Conservation (phyloP, 352 stramenopile species). For the Phytophthora boehmeriae region DNA sequence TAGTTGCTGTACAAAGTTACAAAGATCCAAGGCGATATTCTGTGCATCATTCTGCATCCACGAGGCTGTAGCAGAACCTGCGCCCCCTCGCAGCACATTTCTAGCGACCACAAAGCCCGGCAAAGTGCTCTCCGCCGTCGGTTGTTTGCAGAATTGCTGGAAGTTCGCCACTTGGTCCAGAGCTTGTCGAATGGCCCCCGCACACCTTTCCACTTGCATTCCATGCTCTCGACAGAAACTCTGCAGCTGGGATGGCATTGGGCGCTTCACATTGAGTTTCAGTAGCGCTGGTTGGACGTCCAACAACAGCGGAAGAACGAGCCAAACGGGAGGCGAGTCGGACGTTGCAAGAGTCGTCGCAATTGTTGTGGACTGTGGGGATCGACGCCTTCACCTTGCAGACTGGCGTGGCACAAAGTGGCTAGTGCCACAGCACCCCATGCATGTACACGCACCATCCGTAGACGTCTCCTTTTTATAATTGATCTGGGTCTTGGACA, state of each 20-base stretch:
- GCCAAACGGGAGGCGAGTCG: constrained; percentile 16
- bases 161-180: constrained; percentile 40
- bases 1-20: constrained; percentile 25
- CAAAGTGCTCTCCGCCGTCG: not conserved
- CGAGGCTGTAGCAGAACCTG: not conserved
- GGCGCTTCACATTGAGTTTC: constrained; percentile 31
- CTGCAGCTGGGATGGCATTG: constrained; percentile 37
- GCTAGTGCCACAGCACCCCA: constrained; percentile 11
- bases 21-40: constrained; percentile 55
- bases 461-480: not conserved
- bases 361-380: constrained; percentile 1
- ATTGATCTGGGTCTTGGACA: not conserved
- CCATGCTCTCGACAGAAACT: constrained; percentile 49
- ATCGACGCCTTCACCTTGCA: not conserved
- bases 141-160: constrained; percentile 28
- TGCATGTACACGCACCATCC: constrained; percentile 8
- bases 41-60: constrained; percentile 46
- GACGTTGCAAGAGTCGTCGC: constrained; percentile 15
- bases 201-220: constrained; percentile 29
- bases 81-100: constrained; percentile 29
- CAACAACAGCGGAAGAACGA: constrained; percentile 51
- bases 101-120: constrained; percentile 52
- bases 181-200: constrained; percentile 23
- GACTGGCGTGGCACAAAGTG: constrained; percentile 11
- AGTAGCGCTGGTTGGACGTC: constrained; percentile 58